These are phyloP conservation scores for Chytriomyces hyalinus DNA, from an alignment of 192 early-diverging fungal species.

Conservation along the genomic window DNA sequence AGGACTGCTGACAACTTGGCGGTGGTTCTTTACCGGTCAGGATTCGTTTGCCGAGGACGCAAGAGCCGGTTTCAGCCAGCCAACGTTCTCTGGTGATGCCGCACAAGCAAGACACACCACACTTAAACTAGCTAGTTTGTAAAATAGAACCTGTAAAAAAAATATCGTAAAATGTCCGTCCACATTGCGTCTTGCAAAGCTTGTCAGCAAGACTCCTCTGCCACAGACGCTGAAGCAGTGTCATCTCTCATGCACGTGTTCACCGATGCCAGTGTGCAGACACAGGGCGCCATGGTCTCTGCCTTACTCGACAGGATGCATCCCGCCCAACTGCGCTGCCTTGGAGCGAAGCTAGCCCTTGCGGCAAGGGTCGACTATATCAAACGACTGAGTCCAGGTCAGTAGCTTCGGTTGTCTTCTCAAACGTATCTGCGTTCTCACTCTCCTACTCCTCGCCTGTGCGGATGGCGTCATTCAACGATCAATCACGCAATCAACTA, in stretches of 20 bases:
- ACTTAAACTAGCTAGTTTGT: no score
- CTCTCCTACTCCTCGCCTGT: no score
- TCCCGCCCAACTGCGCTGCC: constrained; percentile 32
- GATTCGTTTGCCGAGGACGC: no score
- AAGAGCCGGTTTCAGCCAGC: no score
- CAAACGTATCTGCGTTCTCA: not conserved
- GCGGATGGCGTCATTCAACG: no score
- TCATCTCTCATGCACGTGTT: not conserved
- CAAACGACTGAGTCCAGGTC: not conserved
- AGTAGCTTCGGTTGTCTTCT: not conserved
- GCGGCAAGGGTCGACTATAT: constrained; percentile 28
- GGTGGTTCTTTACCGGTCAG: no score
- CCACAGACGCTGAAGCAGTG: not conserved
- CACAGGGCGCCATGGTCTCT: constrained; percentile 24
- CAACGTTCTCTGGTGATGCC: no score
- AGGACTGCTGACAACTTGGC: no score
- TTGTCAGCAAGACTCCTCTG: not conserved
- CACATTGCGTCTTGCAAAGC: constrained; percentile 23
- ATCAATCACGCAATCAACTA: constrained; percentile 12
- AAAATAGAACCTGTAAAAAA: no score
- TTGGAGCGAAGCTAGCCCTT: constrained; percentile 22
- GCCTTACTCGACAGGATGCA: constrained; percentile 10
- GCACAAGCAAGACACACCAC: no score
- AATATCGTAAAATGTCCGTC: not conserved
- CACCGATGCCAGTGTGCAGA: not conserved